Evolutionary conservation across 2,329 filamentous ascomycete genomes (phyloP), one percentile per base, ranked within the genome.

Genomic region (Penicillium rolfsii): DNA sequence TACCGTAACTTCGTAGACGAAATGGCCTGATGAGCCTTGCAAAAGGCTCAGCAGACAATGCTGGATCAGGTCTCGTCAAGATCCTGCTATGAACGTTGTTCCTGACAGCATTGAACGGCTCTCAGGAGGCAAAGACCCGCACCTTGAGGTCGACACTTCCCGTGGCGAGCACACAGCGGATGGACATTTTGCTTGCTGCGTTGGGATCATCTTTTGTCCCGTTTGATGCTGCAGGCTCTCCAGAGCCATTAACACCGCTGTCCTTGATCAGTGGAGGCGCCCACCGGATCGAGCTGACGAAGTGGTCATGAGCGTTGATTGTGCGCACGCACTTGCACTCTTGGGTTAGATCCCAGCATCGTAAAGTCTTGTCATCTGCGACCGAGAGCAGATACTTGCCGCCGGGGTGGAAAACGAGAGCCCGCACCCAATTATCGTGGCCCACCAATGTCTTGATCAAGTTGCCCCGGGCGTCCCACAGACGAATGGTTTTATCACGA

Each of bases 381-480:
- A 90, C 91, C 6, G 89, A 93, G 5, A 98, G 79, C 1, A 98
- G 83, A 71, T 95, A 97, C 77, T 94, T 96, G 46, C 94, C 94
- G 8, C 91, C 91, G 0, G 94, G 94, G 71, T 97, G 94, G 75
- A 97, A 98, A 9, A 92, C 87, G 5, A 97, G 78, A 0, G 85
- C 90, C 35, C 92, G 87, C 8, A 98, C 87, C 94, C 94, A 98
- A 74, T 97, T 97, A 75, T 97, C 93, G 74, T 97, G 94, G 1
- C 94, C 94, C 0, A 87, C 80, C 1, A 98, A 82, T 0, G 90
- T 95, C 75, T 92, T 94, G 73, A 97, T 87, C 65, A 91, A 86
- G 11, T 89, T 92, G 35, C 94, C 94, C 57, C 92, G 86, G 11
- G 89, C 85, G 74, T 97, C 91, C 92, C 93, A 97, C 6, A 98